Base-by-base conservation (phyloP, 257 asterid species). In the Petunia axillaris region DNA sequence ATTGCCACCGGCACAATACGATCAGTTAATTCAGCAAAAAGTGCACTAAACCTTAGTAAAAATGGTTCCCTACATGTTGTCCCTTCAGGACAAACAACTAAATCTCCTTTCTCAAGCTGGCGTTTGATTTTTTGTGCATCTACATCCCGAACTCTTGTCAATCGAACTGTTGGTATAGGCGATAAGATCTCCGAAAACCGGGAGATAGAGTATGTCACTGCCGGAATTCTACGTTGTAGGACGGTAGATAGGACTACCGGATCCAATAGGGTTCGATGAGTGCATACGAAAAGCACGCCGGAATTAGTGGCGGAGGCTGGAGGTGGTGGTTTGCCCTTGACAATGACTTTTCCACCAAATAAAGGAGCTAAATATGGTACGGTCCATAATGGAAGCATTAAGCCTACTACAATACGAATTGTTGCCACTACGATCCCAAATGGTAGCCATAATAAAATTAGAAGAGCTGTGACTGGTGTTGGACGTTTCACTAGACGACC, bases 61-160 rank as follows among this genome's bases (percentile, higher is more conserved):
- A 93, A 94, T 0, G 98, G 98, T 75, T 94, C 98, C 55, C 98
- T 82, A 36, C 98, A 94, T 0, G 98, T 94, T 14, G 98, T 94
- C 2, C 98, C 98, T 71, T 94, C 98, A 0, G 96, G 97, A 81
- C 98, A 94, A 5, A 93, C 94, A 0, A 83, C 97, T 0, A 94
- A 67, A 54, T 94, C 97, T 0, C 98, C 98, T 35, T 88, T 86
- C 53, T 88, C 90, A 3, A 94, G 93, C 46, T 90, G 90, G 0
- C 79, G 67, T 54, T 88, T 90, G 83, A 94, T 94, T 46, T 84
- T 90, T 10, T 73, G 85, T 0, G 95, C 93, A 10, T 94, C 98
- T 2, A 93, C 83, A 63, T 94, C 92, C 35, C 96, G 64, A 38
- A 86, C 86, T 64, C 98, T 80, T 0, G 98, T 94, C 8, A 94